Evolutionary conservation across 2,329 filamentous ascomycete species (phyloP), one percentile per base, ranked within the genome.

Genomic region (Alternaria infectoria): DNA sequence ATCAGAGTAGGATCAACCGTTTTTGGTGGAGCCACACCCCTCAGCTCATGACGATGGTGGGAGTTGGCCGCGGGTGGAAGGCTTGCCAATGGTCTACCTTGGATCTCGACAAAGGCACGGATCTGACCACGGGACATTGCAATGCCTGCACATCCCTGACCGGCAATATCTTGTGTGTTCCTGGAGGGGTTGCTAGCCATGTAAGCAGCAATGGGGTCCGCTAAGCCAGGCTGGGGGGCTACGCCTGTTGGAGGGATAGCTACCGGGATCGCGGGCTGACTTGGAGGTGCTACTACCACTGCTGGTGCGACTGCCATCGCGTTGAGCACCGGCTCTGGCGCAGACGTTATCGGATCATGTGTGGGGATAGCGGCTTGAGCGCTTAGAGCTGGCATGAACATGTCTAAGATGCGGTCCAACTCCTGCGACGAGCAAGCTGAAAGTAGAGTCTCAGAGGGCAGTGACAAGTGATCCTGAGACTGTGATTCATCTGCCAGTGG

Each of bases 91-190:
- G 32, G 21, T 10, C 21, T 40, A 5, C 36, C 52, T 17, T 43
- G 21, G 2, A 44, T 26, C 52, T 55, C 52, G 4, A 55, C 12
- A 44, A 43, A 36, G 21, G 52, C 52, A 26, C 52, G 52, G 32
- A 55, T 55, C 23, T 55, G 52, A 9, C 52, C 36, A 44, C 40
- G 52, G 11, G 52, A 55, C 52, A 55, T 55, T 17, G 52, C 52
- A 17, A 55, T 19, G n/a, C 19, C 40, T 17, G 40, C 26, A 17
- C 12, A 43, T 12, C 52, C 52, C 21, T 32, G 26, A 28, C 32
- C 52, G n/a, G 40, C 21, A 15, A 26, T n/a, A 26, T 44, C 15
- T 21, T 17, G 8, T 26, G 32, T 43, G 23, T 40, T 44, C 2
- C 52, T 23, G 17, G 3, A 15, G 23, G 52, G 23, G 21, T 13